Evolutionary conservation across 208 protist species (phyloP).

Genomic region (Lotmaria passim): DNA sequence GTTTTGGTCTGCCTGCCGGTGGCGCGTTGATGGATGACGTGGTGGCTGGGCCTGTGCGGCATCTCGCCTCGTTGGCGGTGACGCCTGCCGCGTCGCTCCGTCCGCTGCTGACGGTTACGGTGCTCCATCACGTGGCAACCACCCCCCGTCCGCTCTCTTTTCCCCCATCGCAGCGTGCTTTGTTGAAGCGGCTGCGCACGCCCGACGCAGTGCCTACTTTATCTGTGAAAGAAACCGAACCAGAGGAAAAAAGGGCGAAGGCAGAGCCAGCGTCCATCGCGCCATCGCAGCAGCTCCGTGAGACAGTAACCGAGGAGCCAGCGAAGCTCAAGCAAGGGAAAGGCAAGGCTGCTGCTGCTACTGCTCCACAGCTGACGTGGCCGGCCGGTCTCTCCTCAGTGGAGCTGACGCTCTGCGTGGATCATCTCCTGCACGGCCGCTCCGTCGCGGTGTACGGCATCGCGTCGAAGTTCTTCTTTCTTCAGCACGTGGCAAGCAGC

Average conservation of each 20-base stretch:
- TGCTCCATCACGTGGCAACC: constrained; percentile 63
- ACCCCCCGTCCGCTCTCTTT: constrained; percentile 28
- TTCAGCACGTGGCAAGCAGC: constrained; percentile 69
- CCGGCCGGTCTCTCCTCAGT: constrained; percentile 53
- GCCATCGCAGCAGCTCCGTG: no score
- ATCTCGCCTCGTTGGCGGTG: constrained; percentile 27
- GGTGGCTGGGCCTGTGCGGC: neutral
- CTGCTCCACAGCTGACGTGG: constrained; percentile 38
- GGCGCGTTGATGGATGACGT: neutral
- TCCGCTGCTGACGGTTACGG: constrained; percentile 61
- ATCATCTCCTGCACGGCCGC: constrained; percentile 77
- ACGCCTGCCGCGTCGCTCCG: constrained; percentile 33
- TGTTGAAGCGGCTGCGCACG: neutral
- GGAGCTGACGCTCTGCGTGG: constrained; percentile 69
- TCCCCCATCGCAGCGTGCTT: neutral
- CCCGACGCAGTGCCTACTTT: neutral
- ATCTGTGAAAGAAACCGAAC: neutral
- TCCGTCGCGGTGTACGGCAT: constrained; percentile 82
- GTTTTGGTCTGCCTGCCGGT: neutral
- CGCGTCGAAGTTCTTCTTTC: constrained; percentile 80
- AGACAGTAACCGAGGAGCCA: neutral
- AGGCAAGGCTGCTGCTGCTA: neutral
- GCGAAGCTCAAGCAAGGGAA: neutral
- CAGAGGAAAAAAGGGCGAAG: no score
- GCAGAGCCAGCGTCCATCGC: no score